Base-by-base conservation (phyloP, 2,329 filamentous ascomycete genomes). In the Apiospora koreana region DNA sequence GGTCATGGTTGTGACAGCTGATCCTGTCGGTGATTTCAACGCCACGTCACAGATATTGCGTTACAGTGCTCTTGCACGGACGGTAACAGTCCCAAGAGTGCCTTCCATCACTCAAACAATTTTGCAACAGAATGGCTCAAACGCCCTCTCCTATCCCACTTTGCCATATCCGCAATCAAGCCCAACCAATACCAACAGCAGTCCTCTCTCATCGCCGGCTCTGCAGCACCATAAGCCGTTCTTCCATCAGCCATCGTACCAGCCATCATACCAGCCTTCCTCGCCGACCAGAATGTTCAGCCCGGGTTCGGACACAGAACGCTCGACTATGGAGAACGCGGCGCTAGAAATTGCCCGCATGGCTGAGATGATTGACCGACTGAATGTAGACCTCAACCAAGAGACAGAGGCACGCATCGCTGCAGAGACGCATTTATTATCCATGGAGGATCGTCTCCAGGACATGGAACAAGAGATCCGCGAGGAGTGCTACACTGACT, bases 1-100 rank as follows among this genome's bases (percentile, higher is more conserved):
- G 1, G 90, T 97, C 76, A 98, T 99, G 95, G 93, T 99, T 70
- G 95, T 98, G 21, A 97, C 95, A 0, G 96, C 95, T 3, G 95
- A 99, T 77, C 94, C 96, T 0, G 83, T 93, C 16, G 95, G 96
- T 46, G 96, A 99, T 80, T 98, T 95, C 84, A 98, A 98, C 78
- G 94, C 96, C 16, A 99, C 96, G 0, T 97, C 94, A 6, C 96
- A 98, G 78, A 98, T 99, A 72, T 86, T 99, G 1, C 91, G 95
- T 23, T 99, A 99, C 82, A 96, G 94, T 28, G 95, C 96, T 0
- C 87, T 99, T 5, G 96, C 96, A 0, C 90, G 94, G 25, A 95
- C 98, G 82, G 93, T 98, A 14, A 97, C 95, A 0, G 94, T 98
- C 1, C 94, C 95, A 7, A 92, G 95, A 6, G 89, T 97, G 9